Base-by-base conservation (phyloP, 108 stramenopile species). In the Cylindrotheca fusiformis region DNA sequence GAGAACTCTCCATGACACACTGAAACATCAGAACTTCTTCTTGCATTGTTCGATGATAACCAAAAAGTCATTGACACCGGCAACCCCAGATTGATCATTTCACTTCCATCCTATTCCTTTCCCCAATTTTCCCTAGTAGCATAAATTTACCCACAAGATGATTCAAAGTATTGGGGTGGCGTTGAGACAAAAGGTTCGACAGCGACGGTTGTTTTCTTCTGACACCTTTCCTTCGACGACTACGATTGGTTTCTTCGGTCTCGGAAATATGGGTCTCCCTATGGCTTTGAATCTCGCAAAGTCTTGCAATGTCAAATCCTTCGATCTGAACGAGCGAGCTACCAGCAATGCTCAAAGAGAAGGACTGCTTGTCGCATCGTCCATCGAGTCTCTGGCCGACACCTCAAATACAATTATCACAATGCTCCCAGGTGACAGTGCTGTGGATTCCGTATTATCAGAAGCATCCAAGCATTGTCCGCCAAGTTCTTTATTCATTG, bases 181-280 rank as follows among this genome's bases (percentile, higher is more conserved):
- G n/a, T n/a, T n/a, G n/a, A n/a, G n/a, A n/a, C n/a, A n/a, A n/a
- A n/a, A n/a, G n/a, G n/a, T 51, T 18, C 21, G 50, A 22, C 50
- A 18, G 5, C 12, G 6, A 18, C 55, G 58, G 33, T 44, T 41
- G 25, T 28, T 58, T 67, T 57, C 55, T 2, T 67, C 65, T n/a
- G n/a, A n/a, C 19, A 58, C 65, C 26, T 4, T 46, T 32, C 4
- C 60, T 20, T 12, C 4, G 57, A 10, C 32, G 30, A 26, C 41
- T 29, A 70, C 76, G 26, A 66, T 97, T 24, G 94, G 90, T 12
- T 93, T 97, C 60, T 66, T 97, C 28, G 96, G 96, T 30, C 76
- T 97, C 27, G 96, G 96, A 2, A 94, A 95, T 60, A 97, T 97
- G 96, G 96, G 96, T 1, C 71, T 74, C 21, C 81, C 71, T 45